A percentile compares a stretch with the other conserved stretches of the same genome.
Conservation (phyloP, 1,284 basidiomycete genomes). For the Boletus smithii region DNA sequence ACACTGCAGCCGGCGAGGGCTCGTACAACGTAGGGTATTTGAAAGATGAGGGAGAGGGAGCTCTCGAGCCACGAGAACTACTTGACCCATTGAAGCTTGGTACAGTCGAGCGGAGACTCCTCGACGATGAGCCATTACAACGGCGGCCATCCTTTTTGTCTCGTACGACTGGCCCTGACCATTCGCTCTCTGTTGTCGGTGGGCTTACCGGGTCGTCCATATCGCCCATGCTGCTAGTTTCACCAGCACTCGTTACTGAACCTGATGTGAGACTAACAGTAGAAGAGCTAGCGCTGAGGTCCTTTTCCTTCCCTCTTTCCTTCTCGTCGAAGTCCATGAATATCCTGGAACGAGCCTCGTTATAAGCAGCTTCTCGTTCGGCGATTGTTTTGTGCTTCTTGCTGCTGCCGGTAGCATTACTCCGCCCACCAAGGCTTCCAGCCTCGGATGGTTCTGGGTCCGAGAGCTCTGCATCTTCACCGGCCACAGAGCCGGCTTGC, state of each 20-base stretch:
- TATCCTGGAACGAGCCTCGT: slow-evolving; percentile 76
- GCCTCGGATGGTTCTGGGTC: slow-evolving; percentile 75
- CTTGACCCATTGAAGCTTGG: slow-evolving; percentile 52
- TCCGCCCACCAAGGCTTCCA: slow-evolving; percentile 68
- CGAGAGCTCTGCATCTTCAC: slow-evolving; percentile 70
- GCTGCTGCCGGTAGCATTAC: slow-evolving; percentile 53
- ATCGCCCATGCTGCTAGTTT: slow-evolving; percentile 56
- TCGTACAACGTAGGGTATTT: slow-evolving; percentile 70
- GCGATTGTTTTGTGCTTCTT: slow-evolving; percentile 74
- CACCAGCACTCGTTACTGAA: slow-evolving; percentile 56
- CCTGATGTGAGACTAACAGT: slow-evolving; percentile 65
- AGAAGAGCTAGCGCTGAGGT: slow-evolving; percentile 72
- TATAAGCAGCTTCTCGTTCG: slow-evolving; percentile 79
- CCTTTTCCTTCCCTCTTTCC: slow-evolving; percentile 68
- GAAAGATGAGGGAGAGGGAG: slow-evolving; percentile 66
- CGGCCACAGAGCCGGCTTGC: slow-evolving; percentile 61
- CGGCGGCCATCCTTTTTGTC: slow-evolving; percentile 51
- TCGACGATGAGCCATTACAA: slow-evolving; percentile 51
- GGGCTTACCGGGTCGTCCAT: slow-evolving; percentile 64
- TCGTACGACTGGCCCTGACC: slow-evolving; percentile 58
- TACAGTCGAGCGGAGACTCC: slow-evolving; percentile 52
- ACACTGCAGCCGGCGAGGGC: slow-evolving; percentile 41
- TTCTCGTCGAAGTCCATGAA: slow-evolving; percentile 79
- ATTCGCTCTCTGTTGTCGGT: slow-evolving; percentile 75
- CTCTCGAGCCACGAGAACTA: slow-evolving; percentile 65